These are phyloP conservation scores for Aegilops bicornis DNA, from an alignment of 176 grass and related monocot genomes.

Conservation along the genomic window DNA sequence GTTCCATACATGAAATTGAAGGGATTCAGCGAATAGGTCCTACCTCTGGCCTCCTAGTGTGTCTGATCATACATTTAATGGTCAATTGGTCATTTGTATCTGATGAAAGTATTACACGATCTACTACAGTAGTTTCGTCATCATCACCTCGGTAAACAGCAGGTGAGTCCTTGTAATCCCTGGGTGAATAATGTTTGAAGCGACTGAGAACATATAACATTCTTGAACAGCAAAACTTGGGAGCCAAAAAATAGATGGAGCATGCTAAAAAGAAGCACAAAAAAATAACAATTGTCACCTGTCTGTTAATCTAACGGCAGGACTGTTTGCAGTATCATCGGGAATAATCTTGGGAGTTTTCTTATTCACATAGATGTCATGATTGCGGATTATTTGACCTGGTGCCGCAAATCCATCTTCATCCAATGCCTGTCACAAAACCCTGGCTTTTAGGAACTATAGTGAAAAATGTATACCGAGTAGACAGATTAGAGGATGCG, in stretches of 20 bases:
- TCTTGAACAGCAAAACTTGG: background rate
- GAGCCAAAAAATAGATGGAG: background rate
- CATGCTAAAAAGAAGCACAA: conserved; percentile 16
- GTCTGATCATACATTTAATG: conserved; percentile 87
- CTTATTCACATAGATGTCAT: conserved; percentile 87
- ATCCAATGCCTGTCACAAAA: conserved; percentile 66
- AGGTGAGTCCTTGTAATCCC: conserved; percentile 56
- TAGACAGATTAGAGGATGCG: background rate
- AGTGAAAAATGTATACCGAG: background rate
- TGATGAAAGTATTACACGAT: conserved; percentile 74
- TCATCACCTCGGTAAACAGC: conserved; percentile 67
- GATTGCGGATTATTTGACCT: conserved; percentile 81
- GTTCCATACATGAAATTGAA: conserved; percentile 11
- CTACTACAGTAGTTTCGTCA: conserved; percentile 79
- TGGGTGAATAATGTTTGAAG: conserved; percentile 12
- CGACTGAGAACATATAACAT: conserved; percentile 5
- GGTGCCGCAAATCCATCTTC: conserved; percentile 77
- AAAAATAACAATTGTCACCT: conserved; percentile 27
- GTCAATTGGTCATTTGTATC: conserved; percentile 73
- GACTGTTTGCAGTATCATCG: background rate
- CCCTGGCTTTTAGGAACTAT: background rate
- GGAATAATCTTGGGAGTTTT: conserved; percentile 31
- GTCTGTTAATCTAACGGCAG: conserved; percentile 18
- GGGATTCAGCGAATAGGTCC: background rate
- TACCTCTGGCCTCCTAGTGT: conserved; percentile 82